phyloP scores from a whole-genome alignment of 2,329 filamentous ascomycete species.

The Colletotrichum trifolii region DNA sequence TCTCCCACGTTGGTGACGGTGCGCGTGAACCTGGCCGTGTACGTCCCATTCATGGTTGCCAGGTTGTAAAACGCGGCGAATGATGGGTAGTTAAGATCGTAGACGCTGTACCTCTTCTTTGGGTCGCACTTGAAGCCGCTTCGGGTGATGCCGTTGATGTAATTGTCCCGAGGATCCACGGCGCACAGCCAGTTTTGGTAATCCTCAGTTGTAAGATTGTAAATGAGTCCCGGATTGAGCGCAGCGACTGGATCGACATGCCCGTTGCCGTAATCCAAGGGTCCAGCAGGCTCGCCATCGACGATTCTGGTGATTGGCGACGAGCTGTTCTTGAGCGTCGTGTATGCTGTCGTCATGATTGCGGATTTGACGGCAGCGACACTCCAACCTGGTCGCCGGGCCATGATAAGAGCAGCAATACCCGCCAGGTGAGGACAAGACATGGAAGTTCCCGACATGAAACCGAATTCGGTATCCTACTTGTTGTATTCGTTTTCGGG shows the following conservation, averaged over 20 bases:
- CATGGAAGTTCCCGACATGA: slow-evolving; percentile 36
- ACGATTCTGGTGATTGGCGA: background rate
- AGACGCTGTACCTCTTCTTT: slow-evolving; percentile 18
- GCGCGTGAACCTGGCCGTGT: slow-evolving; percentile 31
- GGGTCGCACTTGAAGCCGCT: slow-evolving; percentile 20
- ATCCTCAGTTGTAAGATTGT: slow-evolving; percentile 38
- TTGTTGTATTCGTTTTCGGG: slow-evolving; percentile 8
- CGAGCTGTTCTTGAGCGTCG: slow-evolving; percentile 6
- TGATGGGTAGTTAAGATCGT: slow-evolving; percentile 36
- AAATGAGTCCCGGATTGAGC: slow-evolving; percentile 38
- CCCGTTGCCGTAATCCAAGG: slow-evolving; percentile 29
- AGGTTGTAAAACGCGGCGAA: slow-evolving; percentile 24
- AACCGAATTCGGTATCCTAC: slow-evolving; percentile 20
- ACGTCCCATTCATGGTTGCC: background rate
- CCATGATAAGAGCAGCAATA: slow-evolving; percentile 31
- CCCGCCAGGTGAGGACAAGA: slow-evolving; percentile 34
- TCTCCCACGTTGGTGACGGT: slow-evolving; percentile 31
- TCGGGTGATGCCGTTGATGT: slow-evolving; percentile 13
- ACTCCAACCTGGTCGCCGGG: slow-evolving; percentile 30
- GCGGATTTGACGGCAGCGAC: slow-evolving; percentile 25
- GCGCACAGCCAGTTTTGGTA: slow-evolving; percentile 41
- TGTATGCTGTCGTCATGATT: slow-evolving; percentile 32
- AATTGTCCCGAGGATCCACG: slow-evolving; percentile 36
- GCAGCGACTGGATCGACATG: slow-evolving; percentile 39
- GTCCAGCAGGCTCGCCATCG: background rate